phyloP scores from a whole-genome alignment of 257 asterid genomes.

The Solanum arcanum region DNA sequence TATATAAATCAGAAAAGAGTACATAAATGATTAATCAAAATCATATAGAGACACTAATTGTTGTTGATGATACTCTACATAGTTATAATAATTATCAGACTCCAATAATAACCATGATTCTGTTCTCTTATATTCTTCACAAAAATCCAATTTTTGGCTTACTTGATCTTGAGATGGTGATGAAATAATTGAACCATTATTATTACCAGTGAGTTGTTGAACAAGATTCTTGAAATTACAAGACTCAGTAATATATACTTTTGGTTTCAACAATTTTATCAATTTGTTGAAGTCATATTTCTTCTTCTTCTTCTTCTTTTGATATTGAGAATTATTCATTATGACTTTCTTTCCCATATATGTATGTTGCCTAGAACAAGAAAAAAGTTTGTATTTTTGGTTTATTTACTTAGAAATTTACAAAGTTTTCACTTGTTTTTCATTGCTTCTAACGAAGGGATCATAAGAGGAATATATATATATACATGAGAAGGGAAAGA shows the following conservation, averaged over 20 bases:
- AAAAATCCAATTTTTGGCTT: not conserved
- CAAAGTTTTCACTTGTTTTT: not conserved
- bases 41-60: not conserved
- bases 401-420: not conserved
- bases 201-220: conserved; percentile 41
- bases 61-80: not conserved
- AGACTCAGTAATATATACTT: conserved; percentile 38
- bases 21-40: not conserved
- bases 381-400: not conserved
- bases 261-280: conserved; percentile 32
- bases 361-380: not conserved
- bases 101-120: not conserved
- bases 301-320: not conserved
- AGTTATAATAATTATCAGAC: not conserved
- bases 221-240: conserved; percentile 43
- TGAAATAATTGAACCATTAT: conserved; percentile 9
- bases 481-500: not conserved
- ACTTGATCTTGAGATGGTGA: not conserved
- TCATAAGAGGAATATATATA: not conserved
- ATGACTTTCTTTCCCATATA: not conserved
- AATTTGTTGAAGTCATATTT: not conserved
- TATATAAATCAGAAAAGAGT: not conserved
- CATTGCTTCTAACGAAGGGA: not conserved
- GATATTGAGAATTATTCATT: not conserved
- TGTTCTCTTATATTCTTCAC: not conserved